phyloP scores from a whole-genome alignment of 345 rosid species.

The Lepidium sativum region DNA sequence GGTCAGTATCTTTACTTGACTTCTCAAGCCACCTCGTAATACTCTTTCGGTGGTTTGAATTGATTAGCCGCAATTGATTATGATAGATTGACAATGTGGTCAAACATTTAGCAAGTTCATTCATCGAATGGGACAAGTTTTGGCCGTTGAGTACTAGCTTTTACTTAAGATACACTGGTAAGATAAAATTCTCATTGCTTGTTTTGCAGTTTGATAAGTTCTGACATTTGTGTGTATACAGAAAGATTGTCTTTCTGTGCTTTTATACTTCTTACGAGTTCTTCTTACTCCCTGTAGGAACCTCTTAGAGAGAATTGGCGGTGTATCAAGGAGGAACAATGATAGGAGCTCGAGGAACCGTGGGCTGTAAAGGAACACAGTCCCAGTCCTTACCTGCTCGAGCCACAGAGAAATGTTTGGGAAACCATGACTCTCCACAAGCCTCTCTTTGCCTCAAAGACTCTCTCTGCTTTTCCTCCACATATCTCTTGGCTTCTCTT shows the following conservation, averaged over 20 bases:
- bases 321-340: slow-evolving; percentile 30
- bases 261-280: background rate
- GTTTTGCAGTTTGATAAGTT: background rate
- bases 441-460: slow-evolving; percentile 35
- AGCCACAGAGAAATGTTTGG: slow-evolving; percentile 48
- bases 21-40: background rate
- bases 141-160: background rate
- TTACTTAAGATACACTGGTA: background rate
- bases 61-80: background rate
- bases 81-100: background rate
- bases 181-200: background rate
- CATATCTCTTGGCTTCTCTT: slow-evolving; percentile 46
- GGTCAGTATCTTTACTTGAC: background rate
- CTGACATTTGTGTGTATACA: background rate
- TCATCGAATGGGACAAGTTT: background rate
- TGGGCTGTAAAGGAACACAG: slow-evolving; percentile 42
- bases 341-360: slow-evolving; percentile 61
- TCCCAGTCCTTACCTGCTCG: slow-evolving; percentile 49
- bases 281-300: slow-evolving; percentile 4
- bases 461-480: slow-evolving; percentile 67
- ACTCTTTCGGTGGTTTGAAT: background rate
- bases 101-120: background rate
- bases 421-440: slow-evolving; percentile 46
- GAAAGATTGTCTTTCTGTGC: background rate
- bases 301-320: background rate